Evolutionary conservation across 2,329 filamentous ascomycete genomes (phyloP).

Genomic region (Ceratocystis eucalypticola): DNA sequence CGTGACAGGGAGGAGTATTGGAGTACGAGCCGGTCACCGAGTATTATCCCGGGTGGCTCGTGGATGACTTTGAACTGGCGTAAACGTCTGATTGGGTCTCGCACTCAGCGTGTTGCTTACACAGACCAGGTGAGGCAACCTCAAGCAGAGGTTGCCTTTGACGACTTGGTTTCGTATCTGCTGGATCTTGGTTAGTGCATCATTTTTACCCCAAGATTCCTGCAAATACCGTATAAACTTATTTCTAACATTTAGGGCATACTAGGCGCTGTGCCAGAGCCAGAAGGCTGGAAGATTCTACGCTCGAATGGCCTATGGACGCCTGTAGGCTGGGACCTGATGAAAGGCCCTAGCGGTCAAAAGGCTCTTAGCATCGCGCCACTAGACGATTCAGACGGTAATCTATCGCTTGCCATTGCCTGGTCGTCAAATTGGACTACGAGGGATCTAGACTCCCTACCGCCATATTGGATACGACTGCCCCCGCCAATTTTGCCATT

Average conservation of each 20-base stretch:
- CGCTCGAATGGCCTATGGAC: slow-evolving; percentile 47
- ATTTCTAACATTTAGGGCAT: not conserved
- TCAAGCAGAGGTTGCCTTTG: slow-evolving; percentile 41
- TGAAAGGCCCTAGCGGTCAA: slow-evolving; percentile 39
- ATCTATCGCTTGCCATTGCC: slow-evolving; percentile 42
- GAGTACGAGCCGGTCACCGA: slow-evolving; percentile 38
- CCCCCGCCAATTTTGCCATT: slow-evolving; percentile 25
- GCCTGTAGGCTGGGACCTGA: slow-evolving; percentile 42
- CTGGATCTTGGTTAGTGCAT: slow-evolving; percentile 37
- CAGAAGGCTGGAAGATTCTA: slow-evolving; percentile 44
- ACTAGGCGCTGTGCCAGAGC: slow-evolving; percentile 41
- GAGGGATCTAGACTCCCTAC: slow-evolving; percentile 38
- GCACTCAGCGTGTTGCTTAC: slow-evolving; percentile 51
- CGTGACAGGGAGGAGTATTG: slow-evolving; percentile 44
- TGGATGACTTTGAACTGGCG: slow-evolving; percentile 57
- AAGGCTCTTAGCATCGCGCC: slow-evolving; percentile 41
- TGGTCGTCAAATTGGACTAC: slow-evolving; percentile 44
- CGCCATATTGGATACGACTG: slow-evolving; percentile 46
- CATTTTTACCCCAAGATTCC: not conserved
- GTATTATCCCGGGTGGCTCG: slow-evolving; percentile 43
- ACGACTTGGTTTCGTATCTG: slow-evolving; percentile 47
- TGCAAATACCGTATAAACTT: not conserved
- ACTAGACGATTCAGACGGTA: slow-evolving; percentile 46
- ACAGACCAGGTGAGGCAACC: slow-evolving; percentile 41
- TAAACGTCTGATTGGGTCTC: slow-evolving; percentile 46